Base-by-base conservation (phyloP, 2,329 filamentous ascomycete species). In the Alternaria solani region DNA sequence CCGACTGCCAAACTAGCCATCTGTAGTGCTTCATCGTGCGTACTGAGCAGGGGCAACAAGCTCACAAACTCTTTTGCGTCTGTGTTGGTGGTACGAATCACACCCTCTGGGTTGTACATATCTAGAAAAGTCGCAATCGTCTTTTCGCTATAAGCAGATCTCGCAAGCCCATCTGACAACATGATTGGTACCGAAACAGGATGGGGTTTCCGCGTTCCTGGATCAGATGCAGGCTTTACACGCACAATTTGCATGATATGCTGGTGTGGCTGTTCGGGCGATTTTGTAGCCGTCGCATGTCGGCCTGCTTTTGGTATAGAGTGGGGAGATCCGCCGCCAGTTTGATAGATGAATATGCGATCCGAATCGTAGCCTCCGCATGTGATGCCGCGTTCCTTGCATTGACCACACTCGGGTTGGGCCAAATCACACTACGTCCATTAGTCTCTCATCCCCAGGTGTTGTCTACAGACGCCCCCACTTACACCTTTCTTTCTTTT, bases 311-410 rank as follows among this genome's bases (percentile, higher is more conserved):
- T 43, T 11, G 41, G 23, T 36, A 43, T 41, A 39, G 51, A 7
- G 20, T 26, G 47, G 32, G 32, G 25, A 48, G 41, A 32, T 25
- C 32, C 54, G 26, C 44, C 34, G 38, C 46, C 48, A 23, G 63
- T 57, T 36, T 74, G 65, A 54, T 66, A 61, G 12, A 90, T 88
- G 75, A 90, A 90, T 57, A 89, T 84, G 16, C 84, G 84, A 70
- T 89, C 84, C 39, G 85, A 81, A 69, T 88, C 84, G 73, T 90
- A 91, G 39, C 88, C 88, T 44, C 87, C 88, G 67, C 88, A 90
- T 58, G 83, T 75, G 44, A 86, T 81, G 23, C 86, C 85, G 66
- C 83, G 85, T 66, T 84, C 81, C 57, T 82, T 78, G 72, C 88
- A 90, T 71, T 88, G 89, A 55, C 82, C 83, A 73, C 88, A 90